Base-by-base conservation (phyloP, 768 basidiomycete species). In the Lyophyllum decastes region DNA sequence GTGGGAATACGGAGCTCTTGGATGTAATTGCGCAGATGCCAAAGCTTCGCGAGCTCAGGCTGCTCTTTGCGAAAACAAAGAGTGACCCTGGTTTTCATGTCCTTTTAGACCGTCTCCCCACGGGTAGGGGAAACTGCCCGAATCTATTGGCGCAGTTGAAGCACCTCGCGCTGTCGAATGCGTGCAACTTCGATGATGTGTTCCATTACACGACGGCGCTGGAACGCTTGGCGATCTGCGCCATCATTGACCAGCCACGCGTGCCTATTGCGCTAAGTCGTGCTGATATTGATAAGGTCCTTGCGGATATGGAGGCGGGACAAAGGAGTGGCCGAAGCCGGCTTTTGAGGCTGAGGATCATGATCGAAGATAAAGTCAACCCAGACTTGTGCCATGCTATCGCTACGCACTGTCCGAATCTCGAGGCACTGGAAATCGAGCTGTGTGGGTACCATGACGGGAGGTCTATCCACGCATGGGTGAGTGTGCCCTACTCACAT, bases 371-470 rank as follows among this genome's bases (percentile, higher is more conserved):
- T 33, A 71, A 73, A 46, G 65, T 75, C 21, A 71, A 73, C 27
- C 69, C 73, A 0, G 66, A 63, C 6, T 55, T 78, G 30, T 73
- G 74, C 54, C 58, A 54, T 16, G 57, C 63, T n/a, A 67, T 78
- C n/a, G 68, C 68, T 11, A 43, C 26, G 43, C 60, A 66, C n/a
- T 79, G 74, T 59, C 74, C 75, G 1, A 60, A 60, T 4, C 66
- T 79, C 25, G 74, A 78, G 58, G 62, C 66, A 44, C 55, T 79
- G 45, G 78, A 79, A 59, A 68, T 79, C 17, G 78, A 79, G 60
- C 63, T 72, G 3, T 79, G 78, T 61, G 76, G 75, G 45, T 77
- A 78, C 58, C 71, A 71, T 33, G 73, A 78, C 35, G 75, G 75
- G 41, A 75, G 75, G 38, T 66, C 70, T 4, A 73, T 73, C 8